Evolutionary conservation across 768 basidiomycete species (phyloP), one percentile per base, ranked within the genome.

Genomic region (Crepidotus variabilis): DNA sequence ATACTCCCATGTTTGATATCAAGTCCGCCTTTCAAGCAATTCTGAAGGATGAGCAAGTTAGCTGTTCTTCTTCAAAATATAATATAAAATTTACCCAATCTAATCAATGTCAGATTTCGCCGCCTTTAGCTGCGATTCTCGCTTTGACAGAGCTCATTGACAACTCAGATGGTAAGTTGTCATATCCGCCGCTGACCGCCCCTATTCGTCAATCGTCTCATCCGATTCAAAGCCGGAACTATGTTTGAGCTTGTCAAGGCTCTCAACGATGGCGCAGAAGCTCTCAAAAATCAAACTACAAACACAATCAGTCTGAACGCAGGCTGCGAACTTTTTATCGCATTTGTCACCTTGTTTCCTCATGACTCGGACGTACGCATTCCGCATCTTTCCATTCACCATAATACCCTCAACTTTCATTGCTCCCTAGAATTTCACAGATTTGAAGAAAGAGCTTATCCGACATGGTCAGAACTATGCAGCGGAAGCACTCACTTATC

Each of bases 231-330:
- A 92, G 92, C 91, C 50, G 90, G 86, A 1, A 97, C 94, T 20
- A 94, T 94, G 87, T 92, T 88, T 63, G 96, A 99, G 70, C 85
- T 98, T 24, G 87, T 91, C 21, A 81, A 88, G 59, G 93, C 86
- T 22, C 81, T 97, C 57, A 85, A 92, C 56, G 82, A 88, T 46
- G 90, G 86, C 46, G 87, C 90, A 0, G 76, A 83, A 35, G 73
- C 75, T 5, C 74, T 96, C 52, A 85, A 82, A 60, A 69, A 74
- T 22, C 77, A 77, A n/a, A 80, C 84, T 0, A 76, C 85, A 23
- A 94, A 93, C 69, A 82, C 90, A 21, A 90, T 94, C 72, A 86
- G 91, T 60, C 75, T 93, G 58, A 87, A 87, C 58, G 91, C 91
- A n/a, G 94, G 94, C 55, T 91, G 88, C 70, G 88, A 94, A 69